Evolutionary conservation across 306 rosid species (phyloP), one percentile per base, ranked within the genome.

Genomic region (Prunus padus): DNA sequence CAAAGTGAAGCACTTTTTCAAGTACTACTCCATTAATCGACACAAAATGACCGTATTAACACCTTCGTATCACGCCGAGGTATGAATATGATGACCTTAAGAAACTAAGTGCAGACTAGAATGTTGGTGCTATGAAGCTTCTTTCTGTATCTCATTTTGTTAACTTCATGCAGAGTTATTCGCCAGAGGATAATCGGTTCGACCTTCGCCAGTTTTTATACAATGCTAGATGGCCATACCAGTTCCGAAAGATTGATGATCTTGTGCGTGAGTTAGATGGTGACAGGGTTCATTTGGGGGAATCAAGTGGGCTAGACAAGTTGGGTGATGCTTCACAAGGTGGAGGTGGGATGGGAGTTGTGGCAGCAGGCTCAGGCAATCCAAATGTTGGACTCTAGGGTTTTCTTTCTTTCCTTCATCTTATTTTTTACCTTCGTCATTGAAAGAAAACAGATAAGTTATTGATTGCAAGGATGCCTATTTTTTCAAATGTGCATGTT

Each of bases 11-110:
- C 80, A 90, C 78, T 95, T 95, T 82, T 95, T 89, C 96, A 92
- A 90, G 87, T 90, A 89, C 79, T 90, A 95, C 82, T 95, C 98
- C n/a, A 90, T 95, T 46, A 92, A 92, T 72, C 85, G 97, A 30
- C 98, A 92, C 88, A 95, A 95, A 81, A 90, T 95, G 98, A 92
- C 97, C 1, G 91, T 87, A 12, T 51, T 90, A 80, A 92, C 97
- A 45, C 98, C 98, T 16, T 92, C 97, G 55, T 95, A 95, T 85
- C 98, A 95, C 45, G 98, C 97, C 18, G 98, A 95, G 96, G 97
- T 95, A 82, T 56, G 59, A 40, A 91, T 90, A 82, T 61, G 68
- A 33, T 50, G 46, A 60, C 28, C 56, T 72, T 5, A 9, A 42
- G 55, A 56, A 62, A 45, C 25, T 49, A 64, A 55, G 55, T 59